These are phyloP conservation scores for Colletotrichum agaves DNA, from an alignment of 2,329 filamentous ascomycete species.

Conservation along the genomic window DNA sequence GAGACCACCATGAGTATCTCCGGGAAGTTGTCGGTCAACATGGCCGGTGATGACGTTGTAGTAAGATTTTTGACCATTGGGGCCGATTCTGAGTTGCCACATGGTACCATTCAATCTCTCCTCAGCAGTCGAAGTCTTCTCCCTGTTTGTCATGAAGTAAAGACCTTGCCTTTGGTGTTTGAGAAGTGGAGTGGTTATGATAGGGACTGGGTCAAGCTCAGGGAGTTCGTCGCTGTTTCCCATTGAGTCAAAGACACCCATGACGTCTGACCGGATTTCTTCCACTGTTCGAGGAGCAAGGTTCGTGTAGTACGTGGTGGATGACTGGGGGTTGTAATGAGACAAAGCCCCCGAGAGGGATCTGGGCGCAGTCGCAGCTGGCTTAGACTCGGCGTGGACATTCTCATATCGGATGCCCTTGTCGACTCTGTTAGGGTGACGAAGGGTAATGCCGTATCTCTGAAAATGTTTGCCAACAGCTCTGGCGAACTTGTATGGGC, in stretches of 20 bases:
- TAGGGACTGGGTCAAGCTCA: constrained; percentile 71
- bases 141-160: constrained; percentile 84
- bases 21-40: constrained; percentile 67
- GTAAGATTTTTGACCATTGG: constrained; percentile 68
- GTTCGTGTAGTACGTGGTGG: constrained; percentile 39
- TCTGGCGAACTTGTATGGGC: constrained; percentile 72
- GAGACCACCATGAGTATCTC: constrained; percentile 77
- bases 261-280: constrained; percentile 86
- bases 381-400: constrained; percentile 71
- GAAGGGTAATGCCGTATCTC: constrained; percentile 73
- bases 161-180: constrained; percentile 91
- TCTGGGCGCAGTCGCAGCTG: constrained; percentile 47
- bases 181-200: constrained; percentile 76
- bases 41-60: constrained; percentile 88
- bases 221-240: constrained; percentile 80
- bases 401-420: constrained; percentile 79
- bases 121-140: constrained; percentile 67
- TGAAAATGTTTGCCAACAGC: constrained; percentile 76
- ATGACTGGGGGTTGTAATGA: constrained; percentile 29
- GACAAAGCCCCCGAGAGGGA: constrained; percentile 38
- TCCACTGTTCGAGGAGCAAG: constrained; percentile 74
- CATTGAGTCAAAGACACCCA: constrained; percentile 88
- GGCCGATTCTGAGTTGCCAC: constrained; percentile 73
- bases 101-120: constrained; percentile 76
- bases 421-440: constrained; percentile 62